phyloP scores from a whole-genome alignment of 148 eudicot genomes.

The Rhododendron vialii region DNA sequence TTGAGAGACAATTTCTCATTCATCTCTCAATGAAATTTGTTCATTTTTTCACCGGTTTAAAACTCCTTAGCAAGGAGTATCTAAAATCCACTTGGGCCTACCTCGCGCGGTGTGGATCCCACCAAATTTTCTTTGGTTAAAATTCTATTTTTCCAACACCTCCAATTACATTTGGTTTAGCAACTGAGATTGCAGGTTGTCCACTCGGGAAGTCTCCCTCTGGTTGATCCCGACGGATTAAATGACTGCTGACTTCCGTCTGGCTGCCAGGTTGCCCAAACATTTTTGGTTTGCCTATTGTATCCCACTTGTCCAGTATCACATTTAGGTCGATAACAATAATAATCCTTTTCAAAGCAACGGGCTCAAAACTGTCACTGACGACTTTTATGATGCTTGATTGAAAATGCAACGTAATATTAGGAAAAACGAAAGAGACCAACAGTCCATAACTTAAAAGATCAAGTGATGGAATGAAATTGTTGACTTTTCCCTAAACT shows the following conservation, averaged over 20 bases:
- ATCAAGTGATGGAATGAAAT: too few species aligned
- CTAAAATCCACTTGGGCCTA: too few species aligned
- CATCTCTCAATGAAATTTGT: too few species aligned
- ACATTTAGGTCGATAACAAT: conserved; percentile 61
- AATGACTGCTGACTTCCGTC: neutral
- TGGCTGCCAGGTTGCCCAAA: conserved; percentile 14
- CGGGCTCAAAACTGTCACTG: conserved; percentile 6
- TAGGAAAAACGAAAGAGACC: neutral
- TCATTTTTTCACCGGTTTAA: too few species aligned
- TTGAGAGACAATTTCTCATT: too few species aligned
- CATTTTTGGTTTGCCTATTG: conserved; percentile 67
- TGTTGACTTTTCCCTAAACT: too few species aligned
- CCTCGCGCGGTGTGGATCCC: too few species aligned
- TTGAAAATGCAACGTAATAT: neutral
- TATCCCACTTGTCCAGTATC: conserved; percentile 50
- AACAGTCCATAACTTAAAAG: neutral
- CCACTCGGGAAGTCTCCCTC: neutral
- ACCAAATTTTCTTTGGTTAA: too few species aligned
- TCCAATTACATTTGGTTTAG: conserved; percentile 28
- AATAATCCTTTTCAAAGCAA: conserved; percentile 53
- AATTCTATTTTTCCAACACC: too few species aligned
- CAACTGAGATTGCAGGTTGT: conserved; percentile 27
- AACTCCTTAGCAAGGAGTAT: too few species aligned
- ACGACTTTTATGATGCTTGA: neutral
- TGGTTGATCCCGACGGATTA: conserved; percentile 33